Percentiles rank a stretch among this genome's conserved stretches.
These are phyloP conservation scores for Monilinia laxa DNA, from an alignment of 2,329 filamentous ascomycete species.

Conservation along the genomic window DNA sequence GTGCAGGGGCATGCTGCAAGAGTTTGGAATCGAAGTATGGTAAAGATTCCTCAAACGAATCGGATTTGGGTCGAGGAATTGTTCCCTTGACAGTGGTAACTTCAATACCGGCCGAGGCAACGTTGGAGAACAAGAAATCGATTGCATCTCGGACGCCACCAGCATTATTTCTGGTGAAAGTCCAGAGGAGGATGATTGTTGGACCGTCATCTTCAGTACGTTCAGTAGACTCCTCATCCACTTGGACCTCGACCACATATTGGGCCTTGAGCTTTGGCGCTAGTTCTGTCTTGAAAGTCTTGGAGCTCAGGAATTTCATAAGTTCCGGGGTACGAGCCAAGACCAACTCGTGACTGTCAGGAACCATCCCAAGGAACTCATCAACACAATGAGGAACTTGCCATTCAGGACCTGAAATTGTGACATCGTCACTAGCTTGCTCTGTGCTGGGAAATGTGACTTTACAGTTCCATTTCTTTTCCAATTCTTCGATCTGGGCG, in stretches of 20 bases:
- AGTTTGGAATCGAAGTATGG: conserved; percentile 97
- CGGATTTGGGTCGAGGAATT: conserved; percentile 97
- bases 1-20: conserved; percentile 83
- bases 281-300: conserved; percentile 77
- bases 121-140: conserved; percentile 83
- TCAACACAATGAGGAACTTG: conserved; percentile 97
- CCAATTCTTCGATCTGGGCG: conserved; percentile 85
- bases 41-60: conserved; percentile 95
- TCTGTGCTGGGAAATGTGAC: conserved; percentile 98
- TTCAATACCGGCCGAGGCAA: conserved; percentile 88
- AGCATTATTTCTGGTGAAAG: conserved; percentile 95
- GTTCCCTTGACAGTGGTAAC: conserved; percentile 83
- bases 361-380: conserved; percentile 95
- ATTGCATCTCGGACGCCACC: conserved; percentile 94
- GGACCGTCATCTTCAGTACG: conserved; percentile 57
- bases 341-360: conserved; percentile 89
- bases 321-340: conserved; percentile 75
- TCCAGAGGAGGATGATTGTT: conserved; percentile 66
- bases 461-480: conserved; percentile 99
- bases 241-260: conserved; percentile 84
- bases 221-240: conserved; percentile 64
- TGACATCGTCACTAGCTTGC: conserved; percentile 93
- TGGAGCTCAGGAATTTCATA: conserved; percentile 76
- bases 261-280: conserved; percentile 83
- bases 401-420: conserved; percentile 94